A percentile compares a stretch with the other conserved stretches of the same genome.
phyloP scores from a whole-genome alignment of 192 early-diverging fungal species.

The Coemansia guatemalensis region DNA sequence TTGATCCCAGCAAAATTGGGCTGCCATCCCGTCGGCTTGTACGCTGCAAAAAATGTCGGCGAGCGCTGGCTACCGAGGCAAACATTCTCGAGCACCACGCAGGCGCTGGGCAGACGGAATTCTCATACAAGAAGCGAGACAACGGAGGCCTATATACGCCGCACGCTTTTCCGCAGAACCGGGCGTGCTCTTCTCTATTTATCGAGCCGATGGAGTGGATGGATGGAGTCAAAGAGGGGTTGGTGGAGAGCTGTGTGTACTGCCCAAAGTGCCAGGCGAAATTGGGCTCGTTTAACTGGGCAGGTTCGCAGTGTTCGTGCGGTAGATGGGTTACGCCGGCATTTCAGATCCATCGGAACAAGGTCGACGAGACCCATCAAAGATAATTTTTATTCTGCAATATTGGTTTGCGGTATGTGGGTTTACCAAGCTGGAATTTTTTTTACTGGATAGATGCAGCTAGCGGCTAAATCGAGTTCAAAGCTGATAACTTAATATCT shows the following conservation, averaged over 20 bases:
- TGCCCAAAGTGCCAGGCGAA: slow-evolving; percentile 82
- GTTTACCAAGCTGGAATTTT: too few relatives aligned
- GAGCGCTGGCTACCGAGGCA: slow-evolving; percentile 59
- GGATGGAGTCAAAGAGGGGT: slow-evolving; percentile 56
- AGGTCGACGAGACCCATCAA: slow-evolving; percentile 63
- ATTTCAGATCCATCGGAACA: slow-evolving; percentile 73
- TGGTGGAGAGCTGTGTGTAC: slow-evolving; percentile 65
- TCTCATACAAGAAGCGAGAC: slow-evolving; percentile 73
- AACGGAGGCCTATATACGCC: slow-evolving; percentile 43
- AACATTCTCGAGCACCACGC: slow-evolving; percentile 69
- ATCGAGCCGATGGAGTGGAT: slow-evolving; percentile 88
- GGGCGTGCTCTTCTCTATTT: slow-evolving; percentile 73
- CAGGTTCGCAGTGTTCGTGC: slow-evolving; percentile 73
- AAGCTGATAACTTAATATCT: not conserved
- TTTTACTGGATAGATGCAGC: not conserved
- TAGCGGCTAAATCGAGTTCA: not conserved
- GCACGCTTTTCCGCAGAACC: slow-evolving; percentile 50
- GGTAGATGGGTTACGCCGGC: slow-evolving; percentile 80
- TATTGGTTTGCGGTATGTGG: not conserved
- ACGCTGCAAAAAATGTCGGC: slow-evolving; percentile 64
- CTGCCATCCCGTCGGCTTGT: slow-evolving; percentile 17
- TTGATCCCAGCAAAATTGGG: slow-evolving; percentile 46
- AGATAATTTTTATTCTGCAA: slow-evolving; percentile 1
- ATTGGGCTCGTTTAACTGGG: slow-evolving; percentile 79
- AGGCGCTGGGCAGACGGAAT: slow-evolving; percentile 69